Conservation (phyloP, 352 stramenopile species). For the Pythium scleroteichum region DNA sequence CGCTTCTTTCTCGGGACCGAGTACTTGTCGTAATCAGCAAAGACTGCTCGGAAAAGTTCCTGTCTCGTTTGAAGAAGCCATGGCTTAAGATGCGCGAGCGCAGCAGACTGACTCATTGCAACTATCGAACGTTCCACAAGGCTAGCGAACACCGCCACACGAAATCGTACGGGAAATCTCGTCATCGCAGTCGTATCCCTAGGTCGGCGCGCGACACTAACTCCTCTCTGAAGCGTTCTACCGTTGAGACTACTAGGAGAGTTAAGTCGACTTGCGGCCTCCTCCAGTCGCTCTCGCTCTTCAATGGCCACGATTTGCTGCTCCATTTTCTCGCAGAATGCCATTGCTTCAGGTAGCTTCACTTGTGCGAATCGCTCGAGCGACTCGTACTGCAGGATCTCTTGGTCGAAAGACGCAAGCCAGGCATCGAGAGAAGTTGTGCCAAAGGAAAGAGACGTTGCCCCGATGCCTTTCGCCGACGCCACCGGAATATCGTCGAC, state of each 20-base stretch:
- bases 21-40: conserved; percentile 40
- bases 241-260: neutral
- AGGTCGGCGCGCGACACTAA: neutral
- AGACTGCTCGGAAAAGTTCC: conserved; percentile 50
- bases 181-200: conserved; percentile 14
- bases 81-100: conserved; percentile 31
- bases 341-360: conserved; percentile 51
- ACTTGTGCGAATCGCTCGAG: conserved; percentile 47
- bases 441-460: conserved; percentile 20
- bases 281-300: conserved; percentile 19
- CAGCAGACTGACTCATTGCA: conserved; percentile 34
- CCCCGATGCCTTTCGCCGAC: conserved; percentile 1
- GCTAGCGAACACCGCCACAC: conserved; percentile 45
- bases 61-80: conserved; percentile 37
- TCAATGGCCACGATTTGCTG: conserved; percentile 18
- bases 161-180: conserved; percentile 43
- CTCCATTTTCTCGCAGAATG: conserved; percentile 46
- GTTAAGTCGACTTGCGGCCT: neutral
- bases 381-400: conserved; percentile 49
- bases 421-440: conserved; percentile 39
- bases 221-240: neutral
- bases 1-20: neutral
- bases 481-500: conserved; percentile 6
- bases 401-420: conserved; percentile 46
- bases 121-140: conserved; percentile 44